Evolutionary conservation across 2,329 filamentous ascomycete genomes (phyloP), one percentile per base, ranked within the genome.

Genomic region (Tolypocladium capitatum): DNA sequence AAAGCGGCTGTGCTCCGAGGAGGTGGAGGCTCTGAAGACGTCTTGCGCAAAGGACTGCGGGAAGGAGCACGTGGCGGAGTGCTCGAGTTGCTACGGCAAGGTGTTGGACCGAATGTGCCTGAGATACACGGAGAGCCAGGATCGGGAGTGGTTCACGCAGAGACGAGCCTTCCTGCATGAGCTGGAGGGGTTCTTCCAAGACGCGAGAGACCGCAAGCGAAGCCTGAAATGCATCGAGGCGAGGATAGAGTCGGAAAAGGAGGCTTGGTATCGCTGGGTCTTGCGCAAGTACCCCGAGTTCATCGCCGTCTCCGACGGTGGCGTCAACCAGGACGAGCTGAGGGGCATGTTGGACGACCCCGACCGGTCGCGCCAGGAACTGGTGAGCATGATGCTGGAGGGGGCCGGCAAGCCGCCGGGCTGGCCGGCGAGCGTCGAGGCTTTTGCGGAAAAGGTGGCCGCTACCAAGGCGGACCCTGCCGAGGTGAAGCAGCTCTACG

Each of bases 81-180:
- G 74, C 55, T 55, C 66, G 10, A 61, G 66, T 24, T 78, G 75
- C 57, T 75, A 72, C 60, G 59, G 60, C 20, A 65, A 70, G 47
- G 59, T 75, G 5, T 56, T 79, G 38, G 68, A 73, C 32, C 64
- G 65, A 32, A 64, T 79, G 56, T 61, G 64, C 20, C 52, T 53
- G 36, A 56, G 66, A 13, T 69, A 66, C 46, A 58, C 56, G 44
- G 62, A 63, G n/a, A 59, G 58, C 27, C 50, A 57, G 38, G 62
- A 60, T 18, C 58, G 55, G 20, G 72, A 76, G 56, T 80, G 76
- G 76, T 78, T 78, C 57, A 64, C 70, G 2, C 66, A 68, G 42
- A 64, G 74, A 31, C 64, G 63, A 30, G 62, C 63, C 8, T 77
- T 80, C 49, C 61, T 77, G 21, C 63, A 68, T 46, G 72, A 74